phyloP scores from a whole-genome alignment of 768 basidiomycete species.

The Boletus rubropictus region DNA sequence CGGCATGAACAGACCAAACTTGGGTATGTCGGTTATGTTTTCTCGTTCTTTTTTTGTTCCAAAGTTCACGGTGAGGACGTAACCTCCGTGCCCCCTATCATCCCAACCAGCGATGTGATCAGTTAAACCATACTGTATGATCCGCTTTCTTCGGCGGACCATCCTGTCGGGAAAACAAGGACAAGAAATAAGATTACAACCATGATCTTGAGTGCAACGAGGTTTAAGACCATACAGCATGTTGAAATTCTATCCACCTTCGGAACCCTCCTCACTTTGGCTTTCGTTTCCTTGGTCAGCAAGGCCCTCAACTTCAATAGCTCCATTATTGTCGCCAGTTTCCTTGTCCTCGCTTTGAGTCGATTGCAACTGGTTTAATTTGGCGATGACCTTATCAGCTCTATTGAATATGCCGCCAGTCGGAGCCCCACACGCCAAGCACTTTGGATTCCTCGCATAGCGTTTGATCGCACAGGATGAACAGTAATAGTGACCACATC shows the following conservation, averaged over 20 bases:
- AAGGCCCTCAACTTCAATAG: slow-evolving; percentile 60
- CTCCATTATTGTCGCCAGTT: slow-evolving; percentile 34
- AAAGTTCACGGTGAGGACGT: slow-evolving; percentile 4
- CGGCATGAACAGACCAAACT: not conserved
- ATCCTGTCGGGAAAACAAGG: slow-evolving; percentile 17
- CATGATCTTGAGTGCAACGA: slow-evolving; percentile 29
- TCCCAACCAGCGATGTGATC: slow-evolving; percentile 5
- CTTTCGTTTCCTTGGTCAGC: slow-evolving; percentile 24
- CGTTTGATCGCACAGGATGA: slow-evolving; percentile 93
- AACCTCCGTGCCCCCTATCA: slow-evolving; percentile 1
- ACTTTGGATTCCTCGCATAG: slow-evolving; percentile 91
- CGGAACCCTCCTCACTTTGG: slow-evolving; percentile 27
- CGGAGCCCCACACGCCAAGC: slow-evolving; percentile 86
- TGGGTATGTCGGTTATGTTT: slow-evolving; percentile 4
- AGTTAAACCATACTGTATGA: slow-evolving; percentile 7
- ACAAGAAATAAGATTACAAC: slow-evolving; percentile 16
- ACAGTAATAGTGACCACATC: slow-evolving; percentile 96
- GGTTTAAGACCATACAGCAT: slow-evolving; percentile 28
- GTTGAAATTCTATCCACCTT: slow-evolving; percentile 27
- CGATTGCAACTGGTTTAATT: slow-evolving; percentile 68
- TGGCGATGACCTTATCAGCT: slow-evolving; percentile 88
- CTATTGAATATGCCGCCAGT: slow-evolving; percentile 97
- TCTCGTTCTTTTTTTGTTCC: not conserved
- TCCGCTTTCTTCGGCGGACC: slow-evolving; percentile 15
- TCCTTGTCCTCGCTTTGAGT: slow-evolving; percentile 45